phyloP scores from a whole-genome alignment of 2,329 filamentous ascomycete genomes.

The Septoria petroselini region DNA sequence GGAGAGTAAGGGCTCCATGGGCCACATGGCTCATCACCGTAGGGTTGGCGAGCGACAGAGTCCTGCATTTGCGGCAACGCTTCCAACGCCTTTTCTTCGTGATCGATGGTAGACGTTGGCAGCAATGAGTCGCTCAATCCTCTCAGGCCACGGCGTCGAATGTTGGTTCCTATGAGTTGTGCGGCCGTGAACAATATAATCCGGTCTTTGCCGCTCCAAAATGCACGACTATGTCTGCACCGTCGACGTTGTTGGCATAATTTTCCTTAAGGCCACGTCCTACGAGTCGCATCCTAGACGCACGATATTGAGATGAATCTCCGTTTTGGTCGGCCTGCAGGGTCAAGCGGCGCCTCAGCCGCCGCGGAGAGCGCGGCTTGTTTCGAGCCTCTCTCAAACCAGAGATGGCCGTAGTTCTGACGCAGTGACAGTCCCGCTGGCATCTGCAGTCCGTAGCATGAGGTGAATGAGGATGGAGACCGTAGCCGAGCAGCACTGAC shows the following conservation, averaged over 20 bases:
- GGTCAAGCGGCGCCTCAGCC: slow-evolving; percentile 11
- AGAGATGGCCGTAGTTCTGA: neutral
- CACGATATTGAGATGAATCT: slow-evolving; percentile 2
- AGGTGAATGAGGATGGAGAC: too few relatives aligned
- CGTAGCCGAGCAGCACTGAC: too few relatives aligned
- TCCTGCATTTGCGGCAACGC: slow-evolving; percentile 21
- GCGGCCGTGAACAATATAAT: slow-evolving; percentile 25
- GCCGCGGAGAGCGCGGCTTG: neutral
- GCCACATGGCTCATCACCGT: slow-evolving; percentile 9
- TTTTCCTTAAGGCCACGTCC: slow-evolving; percentile 12
- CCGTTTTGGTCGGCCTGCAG: slow-evolving; percentile 5
- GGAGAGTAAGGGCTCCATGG: slow-evolving; percentile 22
- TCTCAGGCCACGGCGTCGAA: slow-evolving; percentile 4
- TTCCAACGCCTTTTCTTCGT: slow-evolving; percentile 18
- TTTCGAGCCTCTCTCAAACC: too few relatives aligned
- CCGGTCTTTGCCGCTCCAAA: slow-evolving; percentile 21
- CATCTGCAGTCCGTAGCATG: too few relatives aligned
- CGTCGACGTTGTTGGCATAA: slow-evolving; percentile 6
- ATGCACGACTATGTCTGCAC: slow-evolving; percentile 22
- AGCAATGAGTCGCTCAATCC: slow-evolving; percentile 1
- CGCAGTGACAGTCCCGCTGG: too few relatives aligned
- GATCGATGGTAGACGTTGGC: neutral
- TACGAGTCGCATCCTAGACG: slow-evolving; percentile 16
- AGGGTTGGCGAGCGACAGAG: slow-evolving; percentile 11
- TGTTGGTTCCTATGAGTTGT: slow-evolving; percentile 19